Percentiles rank a stretch among this genome's conserved stretches.
Conservation (phyloP, 2,329 filamentous ascomycete species). For the Rhynchosporium agropyri region DNA sequence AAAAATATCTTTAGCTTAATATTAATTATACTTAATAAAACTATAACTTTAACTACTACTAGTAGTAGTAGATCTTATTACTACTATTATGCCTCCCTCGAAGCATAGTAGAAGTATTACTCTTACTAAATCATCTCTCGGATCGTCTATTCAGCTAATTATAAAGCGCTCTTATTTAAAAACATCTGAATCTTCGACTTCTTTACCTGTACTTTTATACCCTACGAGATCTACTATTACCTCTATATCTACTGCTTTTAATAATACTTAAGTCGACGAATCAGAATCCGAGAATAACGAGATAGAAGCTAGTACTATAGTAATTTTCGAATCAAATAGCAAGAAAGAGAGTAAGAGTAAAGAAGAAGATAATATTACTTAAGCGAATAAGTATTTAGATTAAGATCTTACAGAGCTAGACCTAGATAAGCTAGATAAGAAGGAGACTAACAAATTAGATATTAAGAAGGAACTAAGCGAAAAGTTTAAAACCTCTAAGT, state of each 20-base stretch:
- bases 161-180: neutral
- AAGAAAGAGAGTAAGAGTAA: neutral
- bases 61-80: too few species aligned
- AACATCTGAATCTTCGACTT: neutral
- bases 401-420: neutral
- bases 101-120: neutral
- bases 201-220: neutral
- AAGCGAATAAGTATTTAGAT: neutral
- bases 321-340: neutral
- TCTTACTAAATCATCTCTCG: neutral
- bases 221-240: neutral
- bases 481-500: conserved; percentile 1
- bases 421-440: neutral
- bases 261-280: neutral
- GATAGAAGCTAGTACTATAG: neutral
- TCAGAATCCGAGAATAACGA: neutral
- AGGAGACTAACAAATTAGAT: neutral
- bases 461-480: neutral
- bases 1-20: neutral
- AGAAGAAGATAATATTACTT: neutral
- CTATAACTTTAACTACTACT: neutral
- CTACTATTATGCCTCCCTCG: neutral
- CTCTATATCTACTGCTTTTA: neutral
- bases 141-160: neutral
- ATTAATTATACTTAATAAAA: neutral